Evolutionary conservation across 2,329 filamentous ascomycete genomes (phyloP).

Genomic region (Penicillium psychrosexuale): DNA sequence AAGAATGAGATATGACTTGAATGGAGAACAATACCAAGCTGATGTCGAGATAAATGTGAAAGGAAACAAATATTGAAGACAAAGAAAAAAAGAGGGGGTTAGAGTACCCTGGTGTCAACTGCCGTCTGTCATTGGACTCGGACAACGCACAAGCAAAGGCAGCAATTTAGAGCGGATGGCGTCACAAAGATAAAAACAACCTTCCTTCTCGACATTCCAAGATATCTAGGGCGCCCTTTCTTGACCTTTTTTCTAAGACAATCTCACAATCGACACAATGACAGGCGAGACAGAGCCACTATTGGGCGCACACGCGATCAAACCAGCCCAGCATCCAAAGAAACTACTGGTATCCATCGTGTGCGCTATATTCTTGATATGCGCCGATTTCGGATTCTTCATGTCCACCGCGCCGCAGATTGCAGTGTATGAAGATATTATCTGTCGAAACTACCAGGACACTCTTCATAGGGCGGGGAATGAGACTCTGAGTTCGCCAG

Average conservation of each 20-base stretch:
- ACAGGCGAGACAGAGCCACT: constrained; percentile 12
- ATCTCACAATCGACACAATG: background rate
- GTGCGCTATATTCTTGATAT: constrained; percentile 17
- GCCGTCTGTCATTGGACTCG: background rate
- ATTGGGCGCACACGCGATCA: constrained; percentile 1
- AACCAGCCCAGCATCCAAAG: constrained; percentile 5
- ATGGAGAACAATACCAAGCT: background rate
- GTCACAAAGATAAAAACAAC: background rate
- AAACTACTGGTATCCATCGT: constrained; percentile 17
- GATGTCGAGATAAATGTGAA: background rate
- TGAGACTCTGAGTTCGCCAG: background rate
- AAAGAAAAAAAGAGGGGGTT: background rate
- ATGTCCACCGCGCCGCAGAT: constrained; percentile 25
- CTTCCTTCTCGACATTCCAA: background rate
- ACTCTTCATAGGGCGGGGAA: constrained; percentile 3
- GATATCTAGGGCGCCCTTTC: background rate
- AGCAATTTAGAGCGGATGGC: background rate
- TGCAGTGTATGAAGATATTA: constrained; percentile 28
- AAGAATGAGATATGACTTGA: background rate
- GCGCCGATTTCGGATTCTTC: constrained; percentile 22
- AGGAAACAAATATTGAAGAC: background rate
- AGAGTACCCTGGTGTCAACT: background rate
- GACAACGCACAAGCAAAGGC: background rate
- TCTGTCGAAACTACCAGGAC: constrained; percentile 24
- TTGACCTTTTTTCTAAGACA: background rate